phyloP scores from a whole-genome alignment of 306 rosid genomes.

The Hippophae tibetana region DNA sequence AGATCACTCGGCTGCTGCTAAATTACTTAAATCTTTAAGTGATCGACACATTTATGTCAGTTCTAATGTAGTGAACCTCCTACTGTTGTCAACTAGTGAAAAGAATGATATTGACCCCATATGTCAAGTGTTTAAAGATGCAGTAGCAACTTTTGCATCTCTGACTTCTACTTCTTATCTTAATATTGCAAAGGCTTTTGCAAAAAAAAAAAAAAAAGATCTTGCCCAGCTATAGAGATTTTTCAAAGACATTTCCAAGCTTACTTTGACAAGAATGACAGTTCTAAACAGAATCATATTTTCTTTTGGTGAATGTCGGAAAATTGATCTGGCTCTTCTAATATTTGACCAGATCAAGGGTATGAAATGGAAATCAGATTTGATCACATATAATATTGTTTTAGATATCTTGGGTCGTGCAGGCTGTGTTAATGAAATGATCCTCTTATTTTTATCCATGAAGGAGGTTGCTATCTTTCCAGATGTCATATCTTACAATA shows the following conservation, averaged over 20 bases:
- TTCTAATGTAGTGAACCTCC: conserved; percentile 25
- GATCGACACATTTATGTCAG: conserved; percentile 27
- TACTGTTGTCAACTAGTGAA: conserved; percentile 47
- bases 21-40: conserved; percentile 34
- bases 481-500: conserved; percentile 61
- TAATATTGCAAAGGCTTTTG: conserved; percentile 50
- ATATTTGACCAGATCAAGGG: conserved; percentile 47
- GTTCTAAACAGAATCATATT: conserved; percentile 51
- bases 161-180: conserved; percentile 39
- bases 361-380: conserved; percentile 30
- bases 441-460: conserved; percentile 41
- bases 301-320: conserved; percentile 56
- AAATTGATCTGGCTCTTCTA: conserved; percentile 55
- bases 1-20: conserved; percentile 32
- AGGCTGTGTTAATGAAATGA: conserved; percentile 49
- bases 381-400: conserved; percentile 61
- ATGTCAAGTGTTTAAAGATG: conserved; percentile 44
- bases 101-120: conserved; percentile 38
- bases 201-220: conserved; percentile 24
- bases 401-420: conserved; percentile 57
- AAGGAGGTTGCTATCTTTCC: conserved; percentile 46
- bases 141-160: conserved; percentile 26
- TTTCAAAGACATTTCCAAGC: conserved; percentile 31
- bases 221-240: conserved; percentile 31
- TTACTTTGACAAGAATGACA: conserved; percentile 31